Percentiles rank a stretch among this genome's conserved stretches.
phyloP scores from a whole-genome alignment of 1,284 basidiomycete species.

The Anthracocystis walkeri region DNA sequence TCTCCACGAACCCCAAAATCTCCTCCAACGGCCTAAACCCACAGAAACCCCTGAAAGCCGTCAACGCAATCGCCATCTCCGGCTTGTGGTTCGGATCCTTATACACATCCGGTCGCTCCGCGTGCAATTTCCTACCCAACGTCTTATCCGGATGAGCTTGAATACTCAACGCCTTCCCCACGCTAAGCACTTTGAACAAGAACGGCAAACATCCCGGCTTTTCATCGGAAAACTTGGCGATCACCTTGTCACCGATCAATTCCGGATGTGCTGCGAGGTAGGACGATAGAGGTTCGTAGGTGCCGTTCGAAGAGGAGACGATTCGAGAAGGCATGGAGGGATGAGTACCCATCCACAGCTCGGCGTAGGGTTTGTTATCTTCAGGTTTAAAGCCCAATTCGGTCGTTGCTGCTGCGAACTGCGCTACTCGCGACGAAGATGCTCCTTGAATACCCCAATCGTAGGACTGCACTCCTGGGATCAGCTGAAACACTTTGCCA shows the following conservation, averaged over 20 bases:
- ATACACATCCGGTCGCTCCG: constrained; percentile 83
- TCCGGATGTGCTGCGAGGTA: constrained; percentile 48
- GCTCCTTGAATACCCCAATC: constrained; percentile 65
- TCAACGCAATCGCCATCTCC: constrained; percentile 96
- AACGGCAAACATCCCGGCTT: constrained; percentile 59
- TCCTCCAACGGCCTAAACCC: constrained; percentile 84
- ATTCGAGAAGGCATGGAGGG: constrained; percentile 84
- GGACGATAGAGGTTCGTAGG: constrained; percentile 30
- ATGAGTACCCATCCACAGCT: constrained; percentile 96
- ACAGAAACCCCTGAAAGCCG: constrained; percentile 89
- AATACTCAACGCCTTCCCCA: constrained; percentile 93
- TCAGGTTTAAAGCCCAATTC: constrained; percentile 44
- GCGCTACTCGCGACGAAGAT: constrained; percentile 50
- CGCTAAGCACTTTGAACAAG: constrained; percentile 75
- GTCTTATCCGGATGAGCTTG: constrained; percentile 96
- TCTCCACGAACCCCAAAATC: constrained; percentile 78
- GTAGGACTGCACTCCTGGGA: constrained; percentile 67
- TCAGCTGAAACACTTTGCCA: constrained; percentile 50
- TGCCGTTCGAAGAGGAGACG: background rate
- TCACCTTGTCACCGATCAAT: constrained; percentile 50
- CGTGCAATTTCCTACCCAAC: constrained; percentile 83
- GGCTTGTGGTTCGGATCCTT: constrained; percentile 97
- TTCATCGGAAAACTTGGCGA: constrained; percentile 35
- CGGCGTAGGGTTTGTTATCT: constrained; percentile 60
- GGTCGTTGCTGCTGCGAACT: constrained; percentile 53